Base-by-base conservation (phyloP, 768 basidiomycete genomes). In the Chalciporus chontae region DNA sequence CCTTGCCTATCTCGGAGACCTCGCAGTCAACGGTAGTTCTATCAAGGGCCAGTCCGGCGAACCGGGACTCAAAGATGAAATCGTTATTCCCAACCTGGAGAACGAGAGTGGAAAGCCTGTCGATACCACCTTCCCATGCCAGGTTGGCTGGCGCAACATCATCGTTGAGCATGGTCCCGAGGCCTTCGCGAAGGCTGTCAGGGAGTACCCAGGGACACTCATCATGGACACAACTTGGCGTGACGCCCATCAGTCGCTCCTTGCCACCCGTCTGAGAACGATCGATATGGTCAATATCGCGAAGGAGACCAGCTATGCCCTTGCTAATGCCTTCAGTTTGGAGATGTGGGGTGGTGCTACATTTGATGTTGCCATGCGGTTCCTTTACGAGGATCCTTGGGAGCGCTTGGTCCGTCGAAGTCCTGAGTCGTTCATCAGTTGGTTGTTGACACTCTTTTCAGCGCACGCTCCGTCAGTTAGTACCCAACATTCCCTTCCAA, bases 191-290 rank as follows among this genome's bases (percentile, higher is more conserved):
- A 96, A 94, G 73, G 96, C 96, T 36, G 92, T 98, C 48, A 87
- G 96, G 60, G 88, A 86, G 55, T 98, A 99, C 71, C 90, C 91
- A 45, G 96, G 96, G 48, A 85, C 83, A 48, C 79, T 98, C 54
- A 94, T 96, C 71, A 93, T 94, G 92, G 91, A 99, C 71, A 98
- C 95, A 24, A 98, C 95, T 2, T 97, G 96, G 95, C 90, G 96
- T 68, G 96, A 99, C 64, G 96, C 96, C 19, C 96, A 99, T 69
- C 96, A 99, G 70, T 96, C 94, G 24, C 79, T 99, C 31, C 83
- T 99, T 48, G 96, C 96, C 40, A 99, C 96, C 24, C 88, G 96
- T 53, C 78, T 99, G 43, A 84, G 96, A 55, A 98, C 96, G 9
- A 84, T 87, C 55, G 96, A 99, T 65, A 98, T 98, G 84, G 90